These are phyloP conservation scores for Thozetella sp. DNA, from an alignment of 495 filamentous ascomycete genomes.

Conservation along the genomic window DNA sequence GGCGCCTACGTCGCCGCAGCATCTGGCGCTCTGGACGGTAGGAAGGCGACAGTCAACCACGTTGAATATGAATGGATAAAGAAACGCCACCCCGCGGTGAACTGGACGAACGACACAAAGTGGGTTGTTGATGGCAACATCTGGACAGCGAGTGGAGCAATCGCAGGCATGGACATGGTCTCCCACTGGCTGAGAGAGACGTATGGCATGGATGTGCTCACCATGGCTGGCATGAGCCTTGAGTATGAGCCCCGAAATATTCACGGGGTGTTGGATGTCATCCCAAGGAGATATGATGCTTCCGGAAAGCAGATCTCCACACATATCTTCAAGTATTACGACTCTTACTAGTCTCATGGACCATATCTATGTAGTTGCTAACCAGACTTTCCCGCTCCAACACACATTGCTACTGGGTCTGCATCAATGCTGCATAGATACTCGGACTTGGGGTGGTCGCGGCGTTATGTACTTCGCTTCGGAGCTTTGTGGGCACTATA, in stretches of 20 bases:
- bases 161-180: not conserved
- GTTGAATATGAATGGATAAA: not conserved
- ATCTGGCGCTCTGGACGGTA: not conserved
- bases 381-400: no score
- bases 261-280: not conserved
- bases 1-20: not conserved
- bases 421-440: no score
- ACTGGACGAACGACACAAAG: not conserved
- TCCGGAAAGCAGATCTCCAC: conserved; percentile 23
- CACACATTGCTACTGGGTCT: no score
- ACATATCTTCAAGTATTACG: conserved; percentile 18
- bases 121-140: not conserved
- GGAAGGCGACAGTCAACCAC: not conserved
- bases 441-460: no score
- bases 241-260: not conserved
- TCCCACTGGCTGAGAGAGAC: not conserved
- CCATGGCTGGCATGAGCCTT: not conserved
- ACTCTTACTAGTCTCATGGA: no score
- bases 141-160: not conserved
- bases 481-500: no score
- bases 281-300: conserved; percentile 15
- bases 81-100: not conserved
- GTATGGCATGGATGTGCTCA: not conserved
- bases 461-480: no score
- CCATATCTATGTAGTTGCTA: no score